A percentile compares a stretch with the other conserved stretches of the same genome.
Conservation (phyloP, 2,329 filamentous ascomycete species). For the Aspergillus versicolor region DNA sequence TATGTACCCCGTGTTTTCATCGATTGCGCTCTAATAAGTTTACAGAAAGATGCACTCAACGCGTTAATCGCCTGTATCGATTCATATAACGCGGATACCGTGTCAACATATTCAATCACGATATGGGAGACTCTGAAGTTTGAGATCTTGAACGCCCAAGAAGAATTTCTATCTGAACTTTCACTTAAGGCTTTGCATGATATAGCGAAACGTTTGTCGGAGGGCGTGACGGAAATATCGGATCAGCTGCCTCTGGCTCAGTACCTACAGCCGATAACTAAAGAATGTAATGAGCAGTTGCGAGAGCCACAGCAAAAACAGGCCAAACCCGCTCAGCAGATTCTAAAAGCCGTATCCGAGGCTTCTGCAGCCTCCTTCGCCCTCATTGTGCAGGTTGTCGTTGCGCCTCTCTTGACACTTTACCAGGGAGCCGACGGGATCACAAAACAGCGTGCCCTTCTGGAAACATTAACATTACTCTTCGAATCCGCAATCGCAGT, state of each 20-base stretch:
- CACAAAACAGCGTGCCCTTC: slow-evolving; percentile 60
- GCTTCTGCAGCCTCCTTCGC: slow-evolving; percentile 57
- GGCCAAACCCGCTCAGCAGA: slow-evolving; percentile 63
- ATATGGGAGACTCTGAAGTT: slow-evolving; percentile 70
- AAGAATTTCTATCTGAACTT: slow-evolving; percentile 63
- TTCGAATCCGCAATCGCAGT: slow-evolving; percentile 58
- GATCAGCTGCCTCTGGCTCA: slow-evolving; percentile 47
- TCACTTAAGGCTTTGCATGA: slow-evolving; percentile 56
- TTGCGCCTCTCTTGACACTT: slow-evolving; percentile 59
- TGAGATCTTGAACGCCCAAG: slow-evolving; percentile 65
- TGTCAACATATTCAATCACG: slow-evolving; percentile 63
- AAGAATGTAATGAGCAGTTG: slow-evolving; percentile 67
- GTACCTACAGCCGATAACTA: slow-evolving; percentile 61
- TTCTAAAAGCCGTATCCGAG: slow-evolving; percentile 57
- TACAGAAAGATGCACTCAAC: slow-evolving; percentile 62
- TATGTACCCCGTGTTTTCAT: background rate
- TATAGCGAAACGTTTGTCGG: slow-evolving; percentile 57
- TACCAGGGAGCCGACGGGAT: slow-evolving; percentile 63
- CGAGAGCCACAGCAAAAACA: slow-evolving; percentile 69
- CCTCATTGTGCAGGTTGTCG: slow-evolving; percentile 54
- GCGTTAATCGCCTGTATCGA: slow-evolving; percentile 60
- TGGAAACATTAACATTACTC: slow-evolving; percentile 61
- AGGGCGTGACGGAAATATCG: slow-evolving; percentile 36
- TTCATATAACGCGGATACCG: slow-evolving; percentile 59
- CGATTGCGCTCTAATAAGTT: slow-evolving; percentile 17